A percentile compares a stretch with the other conserved stretches of the same genome.
Evolutionary conservation across 805 yeast species (phyloP).

Genomic region (Myxozyma sirexii): DNA sequence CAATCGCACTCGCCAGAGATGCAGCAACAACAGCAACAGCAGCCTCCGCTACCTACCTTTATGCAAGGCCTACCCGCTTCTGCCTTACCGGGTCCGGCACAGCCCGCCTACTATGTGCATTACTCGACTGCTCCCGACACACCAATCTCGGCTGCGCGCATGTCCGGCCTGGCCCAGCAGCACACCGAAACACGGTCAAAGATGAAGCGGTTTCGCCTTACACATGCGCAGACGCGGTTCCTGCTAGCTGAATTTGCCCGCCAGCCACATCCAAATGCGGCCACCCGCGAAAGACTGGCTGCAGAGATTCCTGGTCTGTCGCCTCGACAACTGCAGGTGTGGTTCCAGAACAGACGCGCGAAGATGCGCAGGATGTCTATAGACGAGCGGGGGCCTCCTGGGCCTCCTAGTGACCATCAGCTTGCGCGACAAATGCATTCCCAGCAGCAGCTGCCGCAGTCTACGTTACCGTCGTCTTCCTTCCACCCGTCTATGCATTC

Average conservation of each 20-base stretch:
- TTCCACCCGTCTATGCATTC: background rate
- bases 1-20: background rate
- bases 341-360: conserved; percentile 35
- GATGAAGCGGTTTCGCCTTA: conserved; percentile 19
- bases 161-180: background rate
- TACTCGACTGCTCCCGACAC: background rate
- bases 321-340: conserved; percentile 32
- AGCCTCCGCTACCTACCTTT: background rate
- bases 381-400: background rate
- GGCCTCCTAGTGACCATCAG: background rate
- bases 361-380: conserved; percentile 22
- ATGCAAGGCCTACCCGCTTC: background rate
- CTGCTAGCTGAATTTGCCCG: conserved; percentile 27
- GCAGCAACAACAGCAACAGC: background rate
- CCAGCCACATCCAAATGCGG: conserved; percentile 30
- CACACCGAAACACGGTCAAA: conserved; percentile 3
- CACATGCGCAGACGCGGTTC: conserved; percentile 32
- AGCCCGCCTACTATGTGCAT: conserved; percentile 9
- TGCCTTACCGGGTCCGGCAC: background rate
- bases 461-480: background rate
- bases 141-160: background rate
- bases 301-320: conserved; percentile 30
- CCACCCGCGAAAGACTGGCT: conserved; percentile 28
- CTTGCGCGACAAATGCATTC: background rate
- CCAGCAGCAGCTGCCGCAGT: background rate